Evolutionary conservation across 257 asterid species (phyloP).

Genomic region (Cruciata laevipes): DNA sequence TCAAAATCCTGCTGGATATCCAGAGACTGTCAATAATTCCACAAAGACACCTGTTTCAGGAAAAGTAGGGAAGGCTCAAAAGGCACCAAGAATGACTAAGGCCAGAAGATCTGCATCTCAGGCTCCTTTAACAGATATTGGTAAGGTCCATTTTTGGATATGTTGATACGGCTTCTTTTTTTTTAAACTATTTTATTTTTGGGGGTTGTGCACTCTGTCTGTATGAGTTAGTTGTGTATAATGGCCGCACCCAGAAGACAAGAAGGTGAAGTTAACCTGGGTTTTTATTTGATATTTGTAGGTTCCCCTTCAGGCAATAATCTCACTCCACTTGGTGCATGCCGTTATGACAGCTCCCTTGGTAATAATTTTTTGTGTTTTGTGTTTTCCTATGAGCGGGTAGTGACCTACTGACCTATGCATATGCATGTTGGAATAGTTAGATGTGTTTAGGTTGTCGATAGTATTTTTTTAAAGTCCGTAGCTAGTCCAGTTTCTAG

Average conservation of each 20-base stretch:
- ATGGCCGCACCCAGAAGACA: not conserved
- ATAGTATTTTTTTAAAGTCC: not conserved
- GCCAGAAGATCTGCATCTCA: slow-evolving; percentile 57
- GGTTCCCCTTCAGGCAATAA: slow-evolving; percentile 77
- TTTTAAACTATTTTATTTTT: not conserved
- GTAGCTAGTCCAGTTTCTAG: not conserved
- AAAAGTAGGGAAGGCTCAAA: slow-evolving; percentile 67
- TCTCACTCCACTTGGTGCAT: slow-evolving; percentile 79
- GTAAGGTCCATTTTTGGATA: slow-evolving; percentile 35
- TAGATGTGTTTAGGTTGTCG: not conserved
- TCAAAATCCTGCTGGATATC: slow-evolving; percentile 34
- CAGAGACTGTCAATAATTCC: slow-evolving; percentile 26
- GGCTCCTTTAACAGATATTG: slow-evolving; percentile 45
- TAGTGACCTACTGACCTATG: not conserved
- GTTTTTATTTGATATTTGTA: slow-evolving; percentile 25
- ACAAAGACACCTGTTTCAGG: slow-evolving; percentile 63
- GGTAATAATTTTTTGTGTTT: slow-evolving; percentile 36
- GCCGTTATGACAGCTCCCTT: slow-evolving; percentile 96
- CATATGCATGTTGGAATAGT: not conserved
- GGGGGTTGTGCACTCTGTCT: not conserved
- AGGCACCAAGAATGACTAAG: slow-evolving; percentile 64
- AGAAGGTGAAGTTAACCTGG: not conserved
- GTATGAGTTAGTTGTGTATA: not conserved
- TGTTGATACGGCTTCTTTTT: slow-evolving; percentile 4
- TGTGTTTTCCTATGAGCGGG: not conserved